Evolutionary conservation across 2,329 filamentous ascomycete genomes (phyloP).

Genomic region (Cercospora sesami): DNA sequence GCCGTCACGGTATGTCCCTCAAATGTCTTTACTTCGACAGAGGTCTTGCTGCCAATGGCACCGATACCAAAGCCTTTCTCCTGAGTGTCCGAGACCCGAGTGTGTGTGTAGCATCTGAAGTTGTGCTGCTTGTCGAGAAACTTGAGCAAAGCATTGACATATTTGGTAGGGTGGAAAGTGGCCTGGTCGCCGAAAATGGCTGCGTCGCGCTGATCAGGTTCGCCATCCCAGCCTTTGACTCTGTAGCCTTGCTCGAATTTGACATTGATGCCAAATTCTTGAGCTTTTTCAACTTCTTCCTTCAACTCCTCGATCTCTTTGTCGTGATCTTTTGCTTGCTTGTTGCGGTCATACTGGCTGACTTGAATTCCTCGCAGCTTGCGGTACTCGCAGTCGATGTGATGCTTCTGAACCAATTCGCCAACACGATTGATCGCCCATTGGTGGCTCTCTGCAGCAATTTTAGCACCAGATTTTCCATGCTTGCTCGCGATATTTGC

Average conservation of each 20-base stretch:
- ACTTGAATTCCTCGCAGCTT: constrained; percentile 52
- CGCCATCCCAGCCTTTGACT: constrained; percentile 55
- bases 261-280: constrained; percentile 47
- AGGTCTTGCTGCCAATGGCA: constrained; percentile 47
- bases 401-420: constrained; percentile 51
- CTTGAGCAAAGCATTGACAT: constrained; percentile 54
- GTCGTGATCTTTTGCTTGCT: constrained; percentile 44
- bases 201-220: constrained; percentile 54
- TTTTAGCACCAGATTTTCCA: constrained; percentile 50
- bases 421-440: constrained; percentile 57
- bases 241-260: constrained; percentile 48
- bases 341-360: constrained; percentile 49
- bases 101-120: constrained; percentile 56
- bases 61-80: constrained; percentile 52
- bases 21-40: constrained; percentile 50
- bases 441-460: constrained; percentile 55
- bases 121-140: constrained; percentile 55
- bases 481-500: constrained; percentile 54
- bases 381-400: constrained; percentile 59
- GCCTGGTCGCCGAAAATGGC: constrained; percentile 52
- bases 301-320: constrained; percentile 50
- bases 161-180: constrained; percentile 59
- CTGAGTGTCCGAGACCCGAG: constrained; percentile 50
- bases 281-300: constrained; percentile 50
- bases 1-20: constrained; percentile 51